A percentile compares a stretch with the other conserved stretches of the same genome.
Conservation (phyloP, 768 basidiomycete species). For the Hygrocybe punicea region DNA sequence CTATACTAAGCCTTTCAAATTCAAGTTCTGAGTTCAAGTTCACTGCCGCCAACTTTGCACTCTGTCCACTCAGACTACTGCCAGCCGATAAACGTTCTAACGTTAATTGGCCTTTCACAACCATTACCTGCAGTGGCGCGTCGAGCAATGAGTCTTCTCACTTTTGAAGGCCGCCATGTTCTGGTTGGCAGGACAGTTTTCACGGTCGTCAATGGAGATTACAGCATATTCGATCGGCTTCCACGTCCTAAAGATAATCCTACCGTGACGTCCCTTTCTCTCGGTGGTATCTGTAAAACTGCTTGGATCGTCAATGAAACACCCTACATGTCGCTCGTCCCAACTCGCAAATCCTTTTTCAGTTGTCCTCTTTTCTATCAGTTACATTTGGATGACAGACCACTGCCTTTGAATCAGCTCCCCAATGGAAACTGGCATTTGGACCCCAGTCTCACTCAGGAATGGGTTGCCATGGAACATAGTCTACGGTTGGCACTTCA, state of each 20-base stretch:
- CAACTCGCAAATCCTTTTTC: not conserved
- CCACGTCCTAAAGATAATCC: not conserved
- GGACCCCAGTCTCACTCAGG: not conserved
- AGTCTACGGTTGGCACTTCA: not conserved
- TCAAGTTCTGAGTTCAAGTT: too few relatives aligned
- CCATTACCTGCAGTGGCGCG: too few relatives aligned
- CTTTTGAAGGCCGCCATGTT: not conserved
- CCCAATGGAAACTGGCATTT: not conserved
- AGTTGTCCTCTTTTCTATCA: not conserved
- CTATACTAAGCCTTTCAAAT: too few relatives aligned
- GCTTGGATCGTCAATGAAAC: conserved; percentile 2
- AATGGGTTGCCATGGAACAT: not conserved
- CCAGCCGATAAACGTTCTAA: too few relatives aligned
- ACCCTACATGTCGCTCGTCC: not conserved
- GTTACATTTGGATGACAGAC: not conserved
- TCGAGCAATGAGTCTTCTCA: not conserved
- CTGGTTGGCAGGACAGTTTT: not conserved
- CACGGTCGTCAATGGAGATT: not conserved
- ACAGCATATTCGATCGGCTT: not conserved
- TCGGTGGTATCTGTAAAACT: not conserved
- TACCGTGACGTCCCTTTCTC: not conserved
- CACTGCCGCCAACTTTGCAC: too few relatives aligned
- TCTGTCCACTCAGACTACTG: too few relatives aligned
- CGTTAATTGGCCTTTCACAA: too few relatives aligned
- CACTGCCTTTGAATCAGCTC: not conserved